Base-by-base conservation (phyloP, 2,329 filamentous ascomycete species). In the Sporothrix variecibatus region DNA sequence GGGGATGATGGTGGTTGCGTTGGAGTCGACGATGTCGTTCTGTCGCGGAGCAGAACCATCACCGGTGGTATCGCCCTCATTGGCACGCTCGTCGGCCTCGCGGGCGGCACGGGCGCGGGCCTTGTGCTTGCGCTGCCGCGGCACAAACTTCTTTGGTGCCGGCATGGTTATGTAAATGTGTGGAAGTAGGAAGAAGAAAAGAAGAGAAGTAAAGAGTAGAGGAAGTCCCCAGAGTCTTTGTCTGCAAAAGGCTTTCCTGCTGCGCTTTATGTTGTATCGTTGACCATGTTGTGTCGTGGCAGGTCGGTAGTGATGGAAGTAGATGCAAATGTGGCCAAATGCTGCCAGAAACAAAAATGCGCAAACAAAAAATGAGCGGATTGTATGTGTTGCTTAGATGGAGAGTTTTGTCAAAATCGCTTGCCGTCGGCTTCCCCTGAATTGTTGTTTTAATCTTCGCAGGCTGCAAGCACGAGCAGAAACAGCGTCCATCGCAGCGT, bases 121-220 rank as follows among this genome's bases (percentile, higher is more conserved):
- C 79, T 89, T 92, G 81, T 91, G 90, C 82, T 92, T 92, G 75
- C 90, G 85, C 83, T 91, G 88, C 34, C 90, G 85, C 51, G 90
- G 89, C 0, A 91, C 87, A 76, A 90, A 91, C 79, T 87, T 83
- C 17, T 77, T 77, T 9, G 43, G 31, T 11, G 72, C 53, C 8
- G 76, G 69, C 76, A 76, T 76, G 5, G 38, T 17, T 15, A 15
- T 70, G 40, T 17, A 8, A 9, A 6, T 12, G 17, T 8, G 60
- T 20, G 28, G 34, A 34, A 3, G 34, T 34, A 8, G 34, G 34
- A 34, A 34, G 34, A 34, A 34, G 34, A 34, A 5, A 8, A 34
- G 34, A 34, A n/a, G 26, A 34, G 28, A 3, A 23, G 23, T 12
- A 7, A 9, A 34, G 15, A 12, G 26, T 12, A 49, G 4, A 20